Evolutionary conservation across 768 basidiomycete species (phyloP).

Genomic region (Stropharia rugosoannulata): DNA sequence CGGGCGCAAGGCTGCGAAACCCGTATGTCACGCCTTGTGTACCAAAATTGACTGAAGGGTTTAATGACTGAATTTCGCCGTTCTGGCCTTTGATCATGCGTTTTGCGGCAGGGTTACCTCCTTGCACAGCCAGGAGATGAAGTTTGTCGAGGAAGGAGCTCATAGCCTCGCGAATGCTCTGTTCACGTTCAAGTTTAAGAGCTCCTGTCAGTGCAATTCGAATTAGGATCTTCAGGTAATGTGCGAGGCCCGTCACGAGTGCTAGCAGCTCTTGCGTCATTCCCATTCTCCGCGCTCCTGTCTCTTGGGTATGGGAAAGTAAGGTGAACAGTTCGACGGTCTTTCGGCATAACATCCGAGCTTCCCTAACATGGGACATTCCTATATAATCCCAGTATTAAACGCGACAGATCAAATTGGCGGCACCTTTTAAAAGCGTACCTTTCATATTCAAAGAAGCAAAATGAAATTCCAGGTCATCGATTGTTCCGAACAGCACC

Average conservation of each 20-base stretch:
- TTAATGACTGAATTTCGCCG: constrained; percentile 53
- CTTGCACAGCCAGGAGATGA: constrained; percentile 85
- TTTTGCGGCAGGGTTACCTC: constrained; percentile 76
- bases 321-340: constrained; percentile 98
- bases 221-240: constrained; percentile 99
- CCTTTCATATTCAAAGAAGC: constrained; percentile 80
- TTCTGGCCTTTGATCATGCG: constrained; percentile 75
- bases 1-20: constrained; percentile 88
- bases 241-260: constrained; percentile 97
- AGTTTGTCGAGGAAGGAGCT: constrained; percentile 89
- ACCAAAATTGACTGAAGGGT: constrained; percentile 56
- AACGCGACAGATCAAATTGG: background rate
- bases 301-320: constrained; percentile 93
- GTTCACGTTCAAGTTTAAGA: constrained; percentile 92
- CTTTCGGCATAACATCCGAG: constrained; percentile 97
- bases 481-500: constrained; percentile 94
- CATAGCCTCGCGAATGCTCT: constrained; percentile 81
- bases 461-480: constrained; percentile 93
- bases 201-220: constrained; percentile 96
- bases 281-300: constrained; percentile 85
- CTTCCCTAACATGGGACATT: constrained; percentile 98
- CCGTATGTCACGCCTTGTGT: constrained; percentile 91
- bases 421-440: constrained; percentile 33
- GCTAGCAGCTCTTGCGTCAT: constrained; percentile 98
- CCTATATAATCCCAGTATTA: constrained; percentile 43